These are phyloP conservation scores for Paratinospora sagittata DNA, from an alignment of 164 flowering plant species.

Conservation along the genomic window DNA sequence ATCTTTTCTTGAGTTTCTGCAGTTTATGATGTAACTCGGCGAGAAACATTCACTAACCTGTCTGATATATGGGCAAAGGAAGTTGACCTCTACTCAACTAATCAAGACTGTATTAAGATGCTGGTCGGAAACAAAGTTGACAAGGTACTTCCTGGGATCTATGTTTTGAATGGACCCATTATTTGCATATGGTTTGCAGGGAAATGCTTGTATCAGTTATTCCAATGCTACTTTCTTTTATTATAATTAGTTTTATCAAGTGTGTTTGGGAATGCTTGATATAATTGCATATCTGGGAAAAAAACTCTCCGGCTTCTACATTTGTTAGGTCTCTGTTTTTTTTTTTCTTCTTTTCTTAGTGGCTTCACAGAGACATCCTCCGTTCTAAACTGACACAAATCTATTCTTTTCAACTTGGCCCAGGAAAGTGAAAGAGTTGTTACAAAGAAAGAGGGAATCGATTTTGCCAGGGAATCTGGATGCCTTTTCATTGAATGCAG, in stretches of 20 bases:
- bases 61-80: constrained; percentile 81
- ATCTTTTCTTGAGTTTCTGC: constrained; percentile 10
- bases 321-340: not conserved
- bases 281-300: not conserved
- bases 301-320: too few relatives aligned
- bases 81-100: constrained; percentile 72
- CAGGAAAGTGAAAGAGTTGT: constrained; percentile 83
- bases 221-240: not conserved
- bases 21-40: constrained; percentile 82
- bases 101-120: constrained; percentile 89
- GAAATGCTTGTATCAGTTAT: not conserved
- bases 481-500: constrained; percentile 80
- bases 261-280: not conserved
- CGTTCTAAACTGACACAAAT: not conserved
- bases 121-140: constrained; percentile 89
- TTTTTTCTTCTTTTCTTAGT: not conserved
- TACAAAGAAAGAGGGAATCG: constrained; percentile 71
- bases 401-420: not conserved
- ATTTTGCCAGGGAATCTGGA: constrained; percentile 75
- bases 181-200: not conserved
- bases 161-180: not conserved
- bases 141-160: constrained; percentile 39
- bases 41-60: constrained; percentile 82
- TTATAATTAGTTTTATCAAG: not conserved
- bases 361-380: not conserved